phyloP scores from a whole-genome alignment of 257 asterid species.

The Capsicum baccatum region DNA sequence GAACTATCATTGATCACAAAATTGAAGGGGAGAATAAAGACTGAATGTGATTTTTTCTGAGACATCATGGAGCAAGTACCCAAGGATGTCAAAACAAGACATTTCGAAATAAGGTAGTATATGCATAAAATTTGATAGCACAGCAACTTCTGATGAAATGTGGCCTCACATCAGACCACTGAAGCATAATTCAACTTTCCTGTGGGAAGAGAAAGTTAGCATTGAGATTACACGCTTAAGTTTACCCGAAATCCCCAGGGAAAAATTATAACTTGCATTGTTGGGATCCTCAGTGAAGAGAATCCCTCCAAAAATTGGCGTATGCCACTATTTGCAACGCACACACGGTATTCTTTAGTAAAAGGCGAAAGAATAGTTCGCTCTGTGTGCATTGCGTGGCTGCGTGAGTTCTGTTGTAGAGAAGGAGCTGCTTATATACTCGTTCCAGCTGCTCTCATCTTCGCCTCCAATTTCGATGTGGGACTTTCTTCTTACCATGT shows the following conservation, averaged over 20 bases:
- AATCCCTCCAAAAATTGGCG: background rate
- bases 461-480: background rate
- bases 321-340: background rate
- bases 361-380: constrained; percentile 31
- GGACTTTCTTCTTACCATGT: background rate
- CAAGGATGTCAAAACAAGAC: too few relatives aligned
- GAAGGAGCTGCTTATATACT: background rate
- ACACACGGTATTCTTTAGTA: constrained; percentile 31
- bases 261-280: background rate
- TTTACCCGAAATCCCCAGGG: too few relatives aligned
- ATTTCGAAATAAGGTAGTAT: too few relatives aligned
- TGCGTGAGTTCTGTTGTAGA: rapidly evolving
- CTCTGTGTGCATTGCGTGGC: constrained; percentile 24
- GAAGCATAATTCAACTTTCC: too few relatives aligned
- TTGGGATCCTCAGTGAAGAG: background rate
- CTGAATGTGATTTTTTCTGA: too few relatives aligned
- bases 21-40: too few relatives aligned
- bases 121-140: too few relatives aligned
- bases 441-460: background rate
- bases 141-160: too few relatives aligned
- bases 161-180: too few relatives aligned
- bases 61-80: too few relatives aligned
- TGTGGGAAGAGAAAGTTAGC: too few relatives aligned
- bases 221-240: too few relatives aligned
- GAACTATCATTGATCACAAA: background rate